Evolutionary conservation across 352 stramenopile genomes (phyloP), one percentile per base, ranked within the genome.

Genomic region (Phytophthora ramorum): DNA sequence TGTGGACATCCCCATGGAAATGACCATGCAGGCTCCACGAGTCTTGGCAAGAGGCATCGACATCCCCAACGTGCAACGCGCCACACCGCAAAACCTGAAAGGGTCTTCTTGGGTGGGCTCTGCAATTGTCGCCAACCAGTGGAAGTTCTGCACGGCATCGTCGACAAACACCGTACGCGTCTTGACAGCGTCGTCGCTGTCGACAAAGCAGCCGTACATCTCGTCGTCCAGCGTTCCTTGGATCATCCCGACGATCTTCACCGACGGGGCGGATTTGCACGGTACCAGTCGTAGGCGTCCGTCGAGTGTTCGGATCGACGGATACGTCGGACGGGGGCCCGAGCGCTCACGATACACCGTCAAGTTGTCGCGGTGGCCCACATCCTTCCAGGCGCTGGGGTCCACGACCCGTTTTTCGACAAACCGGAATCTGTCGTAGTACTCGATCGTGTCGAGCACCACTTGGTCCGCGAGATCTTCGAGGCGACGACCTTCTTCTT

Each of bases 61-160:
- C 1, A 63, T 69, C 0, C 40, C 67, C 14, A 80, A 72, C 5
- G 81, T 66, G 26, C 81, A 78, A 41, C 77, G 72, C 0, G 73
- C 61, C 19, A 90, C 30, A n/a, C 80, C 81, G 10, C 84, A 73
- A 62, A 85, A 85, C 40, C 74, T 76, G 71, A 83, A 91, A 47
- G 81, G 83, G 32, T 89, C 77, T 14, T 73, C 56, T 40, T 76
- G 55, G 10, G 43, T 87, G n/a, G 75, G 77, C 24, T 57, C 71
- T 17, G 65, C 75, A 43, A 83, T 75, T 2, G 58, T 78, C 10
- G 72, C 64, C 22, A 87, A 35, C 70, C 79, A 77, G 26, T 75
- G 63, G 45, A 75, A 69, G 48, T 76, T 73, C n/a, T 83, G 67
- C 47, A 81, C 68, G 1, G 45, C 45, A 41, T 77, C 74, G 6